Evolutionary conservation across 306 rosid species (phyloP), one percentile per base, ranked within the genome.

Genomic region (Quercus berberidifolia): DNA sequence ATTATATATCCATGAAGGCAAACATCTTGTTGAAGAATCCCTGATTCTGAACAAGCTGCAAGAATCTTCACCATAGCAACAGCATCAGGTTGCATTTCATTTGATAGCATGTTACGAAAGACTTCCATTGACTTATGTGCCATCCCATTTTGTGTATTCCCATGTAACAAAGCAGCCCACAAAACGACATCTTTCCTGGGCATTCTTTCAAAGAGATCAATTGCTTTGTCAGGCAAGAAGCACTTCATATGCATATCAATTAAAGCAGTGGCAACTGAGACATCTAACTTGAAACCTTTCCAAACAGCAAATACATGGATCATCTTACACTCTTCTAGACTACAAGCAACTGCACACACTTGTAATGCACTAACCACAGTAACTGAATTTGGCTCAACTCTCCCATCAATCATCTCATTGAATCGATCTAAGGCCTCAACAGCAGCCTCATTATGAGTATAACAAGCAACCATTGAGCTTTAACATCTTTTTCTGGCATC

Each of bases 391-490:
- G 91, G 90, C 78, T 89, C 85, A 31, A 90, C 60, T 82, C 80
- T 73, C 68, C 51, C 71, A 72, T 89, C 81, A 67, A 86, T 75
- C 97, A 94, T 94, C 85, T 90, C 84, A 49, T 79, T 72, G 83
- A 90, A 90, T 76, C 87, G 80, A 76, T 81, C 75, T 57, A 92
- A 51, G 26, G 96, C 94, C 58, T 75, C 55, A 43, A 79, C 69
- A 79, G 79, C 88, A 55, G 77, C 85, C 62, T 92, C 94, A 52
- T 92, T 90, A 49, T 85, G 88, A 56, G 94, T 84, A 85, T 84
- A 85, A 79, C 94, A 94, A 4, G 96, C 92, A 71, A 94, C 76
- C 90, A 94, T 89, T 64, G 97, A 85, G 88, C 96, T 92, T 94
- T 72, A 31, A 94, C 77, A 88, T 94, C 97, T 83, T 83, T 87